Evolutionary conservation across 1,284 basidiomycete genomes (phyloP).

Genomic region (Trametes sp.): DNA sequence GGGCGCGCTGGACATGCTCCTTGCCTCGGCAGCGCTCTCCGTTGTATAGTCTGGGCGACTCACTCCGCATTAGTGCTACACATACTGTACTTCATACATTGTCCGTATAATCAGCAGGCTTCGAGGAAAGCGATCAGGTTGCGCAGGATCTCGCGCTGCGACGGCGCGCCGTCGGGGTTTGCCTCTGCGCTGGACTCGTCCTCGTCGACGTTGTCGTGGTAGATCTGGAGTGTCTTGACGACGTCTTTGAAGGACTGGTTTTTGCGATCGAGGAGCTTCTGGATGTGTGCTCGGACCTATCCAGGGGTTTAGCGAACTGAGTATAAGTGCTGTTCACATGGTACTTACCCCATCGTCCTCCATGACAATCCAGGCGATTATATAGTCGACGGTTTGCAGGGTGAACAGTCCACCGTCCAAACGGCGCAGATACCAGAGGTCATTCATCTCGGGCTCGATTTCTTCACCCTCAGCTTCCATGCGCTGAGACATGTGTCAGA

Average conservation of each 20-base stretch:
- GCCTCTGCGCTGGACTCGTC: conserved; percentile 50
- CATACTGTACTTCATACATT: conserved; percentile 31
- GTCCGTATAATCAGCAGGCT: conserved; percentile 34
- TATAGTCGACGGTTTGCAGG: conserved; percentile 91
- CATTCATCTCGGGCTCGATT: conserved; percentile 69
- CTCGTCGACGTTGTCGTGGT: conserved; percentile 77
- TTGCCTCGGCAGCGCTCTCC: conserved; percentile 66
- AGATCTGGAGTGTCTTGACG: conserved; percentile 68
- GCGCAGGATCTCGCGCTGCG: conserved; percentile 74
- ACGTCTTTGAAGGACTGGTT: conserved; percentile 73
- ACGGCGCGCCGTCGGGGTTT: conserved; percentile 48
- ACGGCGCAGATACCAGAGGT: conserved; percentile 82
- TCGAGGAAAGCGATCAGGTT: conserved; percentile 74
- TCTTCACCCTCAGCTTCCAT: conserved; percentile 66
- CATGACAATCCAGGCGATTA: conserved; percentile 95
- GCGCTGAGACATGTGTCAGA: conserved; percentile 47
- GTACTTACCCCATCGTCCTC: conserved; percentile 96
- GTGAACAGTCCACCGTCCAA: conserved; percentile 90
- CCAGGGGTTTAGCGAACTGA: conserved; percentile 28
- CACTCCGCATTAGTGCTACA: conserved; percentile 21
- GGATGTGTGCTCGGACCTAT: conserved; percentile 79
- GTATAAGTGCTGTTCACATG: too few relatives aligned
- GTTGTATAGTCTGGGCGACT: conserved; percentile 13
- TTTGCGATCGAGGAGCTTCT: conserved; percentile 78
- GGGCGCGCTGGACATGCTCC: conserved; percentile 94